Base-by-base conservation (phyloP, 139 green algal species). In the Zygnema cylindricum region DNA sequence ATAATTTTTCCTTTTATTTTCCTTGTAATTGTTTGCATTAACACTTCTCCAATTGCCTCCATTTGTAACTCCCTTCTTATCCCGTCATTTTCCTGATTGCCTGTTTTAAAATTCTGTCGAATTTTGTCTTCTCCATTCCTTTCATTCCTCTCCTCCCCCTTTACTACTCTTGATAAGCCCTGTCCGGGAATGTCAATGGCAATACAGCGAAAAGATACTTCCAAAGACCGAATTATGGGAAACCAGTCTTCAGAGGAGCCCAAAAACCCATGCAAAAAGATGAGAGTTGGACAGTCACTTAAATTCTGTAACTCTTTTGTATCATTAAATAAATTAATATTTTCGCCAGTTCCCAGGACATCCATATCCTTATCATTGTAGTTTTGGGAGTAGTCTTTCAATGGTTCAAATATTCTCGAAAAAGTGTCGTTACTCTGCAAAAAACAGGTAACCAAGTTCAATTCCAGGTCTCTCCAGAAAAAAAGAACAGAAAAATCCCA, bases 221-320 rank as follows among this genome's bases (percentile, higher is more conserved):
- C 49, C 23, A 93, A 55, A 39, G 49, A 36, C 16, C 55, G 11
- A 21, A 88, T 88, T 36, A 92, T 33, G 1, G 84, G 77, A 32
- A 63, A 42, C 91, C 91, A 93, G 78, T 92, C 88, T 0, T 43
- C 63, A 21, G 11, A 35, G 1, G 30, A 43, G 43, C 91, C 91
- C 36, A 93, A 82, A 42, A 93, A 92, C 16, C 91, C 91, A 38
- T 93, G 91, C 11, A 93, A 76, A 42, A 93, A 69, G 1, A 93
- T 43, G n/a, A 93, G 40, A 33, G 75, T 92, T 77, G 30, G 86
- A n/a, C n/a, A n/a, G n/a, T n/a, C n/a, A n/a, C n/a, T n/a, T n/a
- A n/a, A n/a, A n/a, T n/a, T n/a, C n/a, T n/a, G n/a, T n/a, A n/a
- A n/a, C n/a, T n/a, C n/a, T n/a, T n/a, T n/a, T n/a, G n/a, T n/a